Conservation (phyloP, 2,329 filamentous ascomycete species). For the Colletotrichum limetticola region DNA sequence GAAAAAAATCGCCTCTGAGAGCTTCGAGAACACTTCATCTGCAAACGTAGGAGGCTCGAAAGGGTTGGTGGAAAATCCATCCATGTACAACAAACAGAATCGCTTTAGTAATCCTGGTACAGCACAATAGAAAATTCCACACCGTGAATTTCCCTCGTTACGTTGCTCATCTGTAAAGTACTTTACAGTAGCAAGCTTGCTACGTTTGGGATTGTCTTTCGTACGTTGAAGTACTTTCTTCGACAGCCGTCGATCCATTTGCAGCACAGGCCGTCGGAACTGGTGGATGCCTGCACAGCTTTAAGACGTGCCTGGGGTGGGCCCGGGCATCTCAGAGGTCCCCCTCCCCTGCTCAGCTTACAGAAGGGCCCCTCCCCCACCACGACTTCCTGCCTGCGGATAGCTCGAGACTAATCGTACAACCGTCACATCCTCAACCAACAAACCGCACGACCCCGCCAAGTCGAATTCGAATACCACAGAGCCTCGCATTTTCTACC, state of each 20-base stretch:
- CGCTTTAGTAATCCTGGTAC: neutral
- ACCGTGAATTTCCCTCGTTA: neutral
- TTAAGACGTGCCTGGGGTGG: neutral
- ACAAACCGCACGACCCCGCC: neutral
- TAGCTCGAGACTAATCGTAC: conserved; percentile 12
- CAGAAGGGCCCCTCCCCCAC: conserved; percentile 31
- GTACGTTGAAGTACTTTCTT: neutral
- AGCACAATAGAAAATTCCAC: neutral
- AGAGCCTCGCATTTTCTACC: neutral
- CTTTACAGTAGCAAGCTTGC: neutral
- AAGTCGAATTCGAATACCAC: neutral
- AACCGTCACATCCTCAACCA: conserved; percentile 9
- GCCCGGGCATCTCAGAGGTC: neutral
- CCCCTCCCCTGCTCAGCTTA: conserved; percentile 15
- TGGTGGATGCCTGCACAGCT: neutral
- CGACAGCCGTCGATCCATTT: neutral
- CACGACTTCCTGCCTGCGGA: conserved; percentile 12
- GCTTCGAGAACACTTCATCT: conserved; percentile 5
- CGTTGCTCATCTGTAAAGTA: neutral
- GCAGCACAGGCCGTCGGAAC: neutral
- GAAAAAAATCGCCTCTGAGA: conserved; percentile 27
- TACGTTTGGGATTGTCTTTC: neutral
- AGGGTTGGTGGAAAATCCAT: neutral
- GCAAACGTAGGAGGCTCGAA: neutral
- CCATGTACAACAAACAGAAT: neutral